Conservation (phyloP, 192 early-diverging fungal genomes). For the Linnemannia schmuckeri region DNA sequence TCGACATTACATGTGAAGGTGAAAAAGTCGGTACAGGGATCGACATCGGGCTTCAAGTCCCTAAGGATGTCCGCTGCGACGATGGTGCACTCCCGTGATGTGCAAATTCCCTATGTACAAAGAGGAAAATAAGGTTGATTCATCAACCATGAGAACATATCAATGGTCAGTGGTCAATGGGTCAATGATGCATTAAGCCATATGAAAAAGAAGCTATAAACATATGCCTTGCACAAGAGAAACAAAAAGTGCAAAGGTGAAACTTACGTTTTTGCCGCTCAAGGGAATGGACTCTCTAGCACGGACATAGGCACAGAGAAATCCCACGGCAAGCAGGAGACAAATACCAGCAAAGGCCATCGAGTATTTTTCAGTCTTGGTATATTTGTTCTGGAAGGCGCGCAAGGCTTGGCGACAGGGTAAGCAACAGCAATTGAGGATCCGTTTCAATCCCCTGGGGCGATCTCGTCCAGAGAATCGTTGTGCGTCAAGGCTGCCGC, state of each 20-base stretch:
- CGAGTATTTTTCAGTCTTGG: conserved; percentile 31
- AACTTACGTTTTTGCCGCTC: conserved; percentile 40
- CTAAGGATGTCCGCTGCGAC: conserved; percentile 65
- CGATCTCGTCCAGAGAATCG: conserved; percentile 50
- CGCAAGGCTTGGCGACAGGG: conserved; percentile 18
- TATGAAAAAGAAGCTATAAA: neutral
- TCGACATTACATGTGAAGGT: conserved; percentile 69
- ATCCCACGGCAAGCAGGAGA: conserved; percentile 31
- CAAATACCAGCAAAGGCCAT: conserved; percentile 18
- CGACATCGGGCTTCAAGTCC: conserved; percentile 65
- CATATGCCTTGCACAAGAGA: neutral
- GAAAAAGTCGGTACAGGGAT: conserved; percentile 81
- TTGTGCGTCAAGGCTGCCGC: conserved; percentile 38
- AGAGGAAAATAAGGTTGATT: conserved; percentile 16
- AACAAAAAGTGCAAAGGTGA: neutral
- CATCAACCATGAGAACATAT: neutral
- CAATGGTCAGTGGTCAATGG: neutral
- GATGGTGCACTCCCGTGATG: conserved; percentile 66
- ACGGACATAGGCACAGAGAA: conserved; percentile 42
- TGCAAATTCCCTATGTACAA: conserved; percentile 59
- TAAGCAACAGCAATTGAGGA: conserved; percentile 42
- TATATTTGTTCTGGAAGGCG: conserved; percentile 25
- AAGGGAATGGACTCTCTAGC: conserved; percentile 38
- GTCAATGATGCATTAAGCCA: no score
- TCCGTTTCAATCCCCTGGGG: conserved; percentile 24